Evolutionary conservation across 306 rosid species (phyloP).

Genomic region (Mimosa bimucronata): DNA sequence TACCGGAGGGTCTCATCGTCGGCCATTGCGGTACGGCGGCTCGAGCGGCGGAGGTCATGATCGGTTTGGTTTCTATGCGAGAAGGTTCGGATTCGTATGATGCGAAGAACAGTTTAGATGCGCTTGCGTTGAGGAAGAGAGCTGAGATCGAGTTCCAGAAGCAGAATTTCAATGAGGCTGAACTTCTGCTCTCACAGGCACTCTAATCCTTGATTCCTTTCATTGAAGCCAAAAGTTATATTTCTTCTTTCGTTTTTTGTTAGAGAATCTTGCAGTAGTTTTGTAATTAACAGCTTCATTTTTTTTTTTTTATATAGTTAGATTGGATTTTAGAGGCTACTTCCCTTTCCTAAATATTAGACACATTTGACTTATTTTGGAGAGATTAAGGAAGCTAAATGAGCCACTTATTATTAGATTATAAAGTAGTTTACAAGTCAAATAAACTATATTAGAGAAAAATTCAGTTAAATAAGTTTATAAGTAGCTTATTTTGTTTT

Average conservation of each 20-base stretch:
- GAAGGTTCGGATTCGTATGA: conserved; percentile 31
- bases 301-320: not conserved
- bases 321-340: not conserved
- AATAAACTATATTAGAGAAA: no score
- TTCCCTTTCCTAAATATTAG: no score
- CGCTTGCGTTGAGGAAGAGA: conserved; percentile 76
- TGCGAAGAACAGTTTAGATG: conserved; percentile 61
- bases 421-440: no score
- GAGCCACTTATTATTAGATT: no score
- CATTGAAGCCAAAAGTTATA: not conserved
- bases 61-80: conserved; percentile 36
- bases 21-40: conserved; percentile 73
- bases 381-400: no score
- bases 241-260: not conserved
- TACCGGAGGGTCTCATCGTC: conserved; percentile 59
- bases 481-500: no score
- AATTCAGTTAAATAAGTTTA: no score
- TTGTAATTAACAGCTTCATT: not conserved
- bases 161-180: conserved; percentile 62
- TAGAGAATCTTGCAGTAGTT: not conserved
- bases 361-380: no score
- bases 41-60: conserved; percentile 65
- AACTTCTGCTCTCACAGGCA: conserved; percentile 73
- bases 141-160: conserved; percentile 54
- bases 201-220: not conserved